phyloP scores from a whole-genome alignment of 768 basidiomycete genomes.

The Psilocybe tampanensis region DNA sequence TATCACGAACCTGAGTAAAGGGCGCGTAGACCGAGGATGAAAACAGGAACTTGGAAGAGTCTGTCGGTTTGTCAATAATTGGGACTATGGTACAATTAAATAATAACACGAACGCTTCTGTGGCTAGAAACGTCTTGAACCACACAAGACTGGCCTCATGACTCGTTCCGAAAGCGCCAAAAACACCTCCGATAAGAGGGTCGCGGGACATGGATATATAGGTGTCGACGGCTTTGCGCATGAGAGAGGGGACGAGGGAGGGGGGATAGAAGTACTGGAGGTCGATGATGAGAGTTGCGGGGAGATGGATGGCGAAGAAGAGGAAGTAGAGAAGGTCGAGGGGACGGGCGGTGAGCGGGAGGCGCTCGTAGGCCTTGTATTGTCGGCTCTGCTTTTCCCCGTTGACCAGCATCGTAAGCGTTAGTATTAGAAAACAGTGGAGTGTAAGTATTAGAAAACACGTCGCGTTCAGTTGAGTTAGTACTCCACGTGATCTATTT shows the following conservation, averaged over 20 bases:
- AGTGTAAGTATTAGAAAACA: background rate
- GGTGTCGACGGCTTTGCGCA: conserved; percentile 45
- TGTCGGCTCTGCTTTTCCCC: conserved; percentile 19
- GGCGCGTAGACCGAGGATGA: conserved; percentile 65
- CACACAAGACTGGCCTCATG: conserved; percentile 46
- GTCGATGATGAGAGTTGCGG: conserved; percentile 71
- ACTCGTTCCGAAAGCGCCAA: conserved; percentile 39
- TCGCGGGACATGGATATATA: conserved; percentile 67
- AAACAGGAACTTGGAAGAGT: conserved; percentile 76
- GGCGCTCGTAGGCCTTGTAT: conserved; percentile 7
- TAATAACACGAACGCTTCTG: conserved; percentile 56
- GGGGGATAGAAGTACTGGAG: conserved; percentile 67
- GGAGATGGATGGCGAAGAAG: conserved; percentile 74
- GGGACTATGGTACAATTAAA: background rate
- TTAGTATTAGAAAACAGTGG: background rate
- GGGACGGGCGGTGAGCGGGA: conserved; percentile 56
- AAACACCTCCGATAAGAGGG: conserved; percentile 59
- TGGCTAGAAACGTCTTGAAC: conserved; percentile 65
- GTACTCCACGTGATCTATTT: conserved; percentile 10
- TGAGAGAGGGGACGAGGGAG: conserved; percentile 45
- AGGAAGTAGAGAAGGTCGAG: conserved; percentile 68
- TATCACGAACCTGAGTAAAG: conserved; percentile 53
- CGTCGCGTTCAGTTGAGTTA: background rate
- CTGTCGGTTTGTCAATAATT: conserved; percentile 29
- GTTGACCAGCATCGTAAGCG: conserved; percentile 24